A percentile compares a stretch with the other conserved stretches of the same genome.
Conservation (phyloP, 768 basidiomycete species). For the Tephrocybe sp. region DNA sequence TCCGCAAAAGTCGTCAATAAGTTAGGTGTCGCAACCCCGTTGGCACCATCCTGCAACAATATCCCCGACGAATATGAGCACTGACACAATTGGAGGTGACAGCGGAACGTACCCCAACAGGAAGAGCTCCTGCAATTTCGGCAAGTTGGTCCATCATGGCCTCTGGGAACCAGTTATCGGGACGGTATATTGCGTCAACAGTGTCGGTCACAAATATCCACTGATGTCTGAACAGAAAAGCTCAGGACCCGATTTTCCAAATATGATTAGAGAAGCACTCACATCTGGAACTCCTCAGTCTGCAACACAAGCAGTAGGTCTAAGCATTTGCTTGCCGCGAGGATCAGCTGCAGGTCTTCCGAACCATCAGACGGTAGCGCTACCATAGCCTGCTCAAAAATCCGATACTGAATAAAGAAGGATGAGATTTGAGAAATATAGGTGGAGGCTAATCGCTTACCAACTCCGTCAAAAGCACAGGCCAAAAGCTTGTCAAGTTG, state of each 20-base stretch:
- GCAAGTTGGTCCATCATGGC: conserved; percentile 91
- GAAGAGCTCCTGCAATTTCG: conserved; percentile 75
- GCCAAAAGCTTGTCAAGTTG: conserved; percentile 96
- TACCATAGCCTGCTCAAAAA: conserved; percentile 81
- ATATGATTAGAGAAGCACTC: conserved; percentile 14
- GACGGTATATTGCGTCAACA: conserved; percentile 89
- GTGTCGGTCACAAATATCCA: conserved; percentile 99
- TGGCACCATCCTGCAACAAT: conserved; percentile 26
- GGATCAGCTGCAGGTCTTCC: conserved; percentile 78
- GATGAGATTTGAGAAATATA: not conserved
- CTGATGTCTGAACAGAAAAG: conserved; percentile 64
- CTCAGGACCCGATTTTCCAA: not conserved
- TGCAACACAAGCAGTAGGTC: conserved; percentile 92
- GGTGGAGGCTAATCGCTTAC: conserved; percentile 39
- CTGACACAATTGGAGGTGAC: not conserved
- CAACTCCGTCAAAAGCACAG: conserved; percentile 90
- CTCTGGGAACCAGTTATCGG: conserved; percentile 80
- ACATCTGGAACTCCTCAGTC: conserved; percentile 99
- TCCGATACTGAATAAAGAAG: conserved; percentile 62
- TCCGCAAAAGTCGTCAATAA: conserved; percentile 31
- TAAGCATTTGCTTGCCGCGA: conserved; percentile 92
- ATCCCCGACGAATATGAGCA: not conserved
- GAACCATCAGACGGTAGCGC: conserved; percentile 77
- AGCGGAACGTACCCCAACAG: conserved; percentile 36
- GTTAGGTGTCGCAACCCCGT: conserved; percentile 25